Evolutionary conservation across 148 eudicot genomes (phyloP), one percentile per base, ranked within the genome.

Genomic region (Silene latifolia): DNA sequence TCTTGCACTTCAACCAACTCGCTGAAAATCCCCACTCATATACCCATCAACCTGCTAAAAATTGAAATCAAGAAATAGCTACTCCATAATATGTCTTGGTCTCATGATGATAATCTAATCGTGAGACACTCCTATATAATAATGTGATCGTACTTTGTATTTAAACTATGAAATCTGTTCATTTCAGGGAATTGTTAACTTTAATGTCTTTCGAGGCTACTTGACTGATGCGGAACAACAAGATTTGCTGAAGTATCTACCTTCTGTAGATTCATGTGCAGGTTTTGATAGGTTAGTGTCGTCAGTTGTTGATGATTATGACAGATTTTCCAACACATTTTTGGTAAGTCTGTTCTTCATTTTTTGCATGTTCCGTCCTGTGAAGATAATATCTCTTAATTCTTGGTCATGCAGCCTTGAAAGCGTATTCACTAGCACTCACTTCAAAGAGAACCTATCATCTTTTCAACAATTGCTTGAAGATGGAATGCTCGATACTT

Each of bases 391-490:
- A 24, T 20, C 20, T n/a, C 14, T 1, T 63, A 24, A 73, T 58
- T 79, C 24, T 67, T 18, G 29, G 20, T 59, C 71, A 24, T 80
- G 71, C 88, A 92, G 98, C 81, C 89, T 95, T 67, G 76, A 68
- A 82, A 82, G 77, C 80, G 80, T 95, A 87, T 92, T 95, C 59
- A 79, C 73, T 29, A 87, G 91, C 85, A 72, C 80, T 72, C 85
- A 82, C 63, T 90, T 92, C 83, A 85, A 81, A 84, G 93, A 91
- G 83, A 88, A 89, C 80, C 57, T 90, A 57, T 89, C 86, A 42
- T 88, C 90, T 69, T 89, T 89, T 79, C 93, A 90, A 78, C 84
- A 89, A 71, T 86, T 95, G 54, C 86, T 91, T 77, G 89, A 86
- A 24, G 92, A 95, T 68, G 98, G 97, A 32, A 80, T 90, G 70